These are phyloP conservation scores for Acanthamoeba royreba DNA, from an alignment of 208 protist species.

Conservation along the genomic window DNA sequence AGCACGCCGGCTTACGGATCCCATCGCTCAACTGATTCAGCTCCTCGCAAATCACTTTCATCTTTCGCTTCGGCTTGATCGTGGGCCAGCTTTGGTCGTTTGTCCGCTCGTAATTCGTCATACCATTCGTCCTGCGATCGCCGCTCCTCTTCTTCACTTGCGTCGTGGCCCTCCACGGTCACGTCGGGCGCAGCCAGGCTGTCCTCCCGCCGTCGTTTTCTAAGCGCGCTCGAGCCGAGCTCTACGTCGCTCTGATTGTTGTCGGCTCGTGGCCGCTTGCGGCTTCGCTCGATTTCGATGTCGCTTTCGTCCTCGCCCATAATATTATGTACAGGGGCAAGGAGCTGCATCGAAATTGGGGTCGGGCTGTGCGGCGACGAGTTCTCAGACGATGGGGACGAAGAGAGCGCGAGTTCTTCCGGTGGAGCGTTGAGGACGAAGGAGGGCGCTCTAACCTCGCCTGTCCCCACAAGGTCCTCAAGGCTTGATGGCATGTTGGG, in stretches of 20 bases:
- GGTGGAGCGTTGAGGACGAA: background rate
- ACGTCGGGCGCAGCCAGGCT: no score
- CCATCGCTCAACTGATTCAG: background rate
- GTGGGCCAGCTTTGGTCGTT: no score
- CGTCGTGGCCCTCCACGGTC: no score
- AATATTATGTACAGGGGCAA: background rate
- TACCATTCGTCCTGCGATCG: no score
- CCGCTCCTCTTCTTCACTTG: no score
- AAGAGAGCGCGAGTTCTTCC: background rate
- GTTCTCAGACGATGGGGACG: background rate
- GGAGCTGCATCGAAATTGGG: background rate
- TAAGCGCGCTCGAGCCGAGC: background rate
- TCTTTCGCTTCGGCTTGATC: background rate
- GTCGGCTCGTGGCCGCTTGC: background rate
- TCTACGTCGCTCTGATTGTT: background rate
- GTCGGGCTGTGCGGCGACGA: background rate
- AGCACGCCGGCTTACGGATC: background rate
- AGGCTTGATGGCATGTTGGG: no score
- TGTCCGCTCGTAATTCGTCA: no score
- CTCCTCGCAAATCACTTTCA: background rate
- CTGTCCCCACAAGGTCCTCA: no score
- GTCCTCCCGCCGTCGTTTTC: background rate
- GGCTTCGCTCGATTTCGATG: background rate
- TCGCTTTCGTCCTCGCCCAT: background rate
- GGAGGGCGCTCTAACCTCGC: no score